These are phyloP conservation scores for Phanerochaete carnosa DNA, from an alignment of 768 basidiomycete genomes.

Conservation along the genomic window DNA sequence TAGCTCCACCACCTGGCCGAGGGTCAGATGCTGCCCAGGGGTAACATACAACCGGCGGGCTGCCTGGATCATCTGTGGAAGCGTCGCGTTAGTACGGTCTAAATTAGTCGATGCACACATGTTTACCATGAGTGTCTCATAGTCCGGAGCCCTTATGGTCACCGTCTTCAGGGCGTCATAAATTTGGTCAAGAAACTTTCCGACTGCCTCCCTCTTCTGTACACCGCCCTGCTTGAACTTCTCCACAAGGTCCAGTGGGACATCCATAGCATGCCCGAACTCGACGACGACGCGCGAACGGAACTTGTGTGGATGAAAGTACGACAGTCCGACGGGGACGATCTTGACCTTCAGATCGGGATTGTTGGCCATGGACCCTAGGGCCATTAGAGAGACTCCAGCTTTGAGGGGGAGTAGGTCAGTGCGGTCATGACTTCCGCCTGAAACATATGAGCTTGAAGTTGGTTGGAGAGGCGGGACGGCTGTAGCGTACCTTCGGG, in stretches of 20 bases:
- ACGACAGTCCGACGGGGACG: conserved; percentile 54
- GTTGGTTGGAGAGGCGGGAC: too few relatives aligned
- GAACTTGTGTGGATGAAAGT: conserved; percentile 59
- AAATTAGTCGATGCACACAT: not conserved
- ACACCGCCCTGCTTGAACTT: conserved; percentile 89
- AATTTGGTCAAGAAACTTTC: conserved; percentile 84
- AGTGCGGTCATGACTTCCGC: conserved; percentile 96
- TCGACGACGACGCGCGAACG: conserved; percentile 96
- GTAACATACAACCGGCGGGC: conserved; percentile 89
- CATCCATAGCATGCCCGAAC: conserved; percentile 87
- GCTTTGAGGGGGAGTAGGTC: conserved; percentile 96
- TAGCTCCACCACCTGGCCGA: conserved; percentile 93
- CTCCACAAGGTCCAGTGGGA: conserved; percentile 84
- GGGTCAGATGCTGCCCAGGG: conserved; percentile 87
- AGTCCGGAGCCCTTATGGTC: conserved; percentile 93
- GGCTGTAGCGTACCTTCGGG: conserved; percentile 72
- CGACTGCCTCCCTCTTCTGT: conserved; percentile 87
- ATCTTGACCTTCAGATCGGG: conserved; percentile 86
- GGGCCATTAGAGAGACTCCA: conserved; percentile 95
- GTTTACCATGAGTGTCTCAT: conserved; percentile 90
- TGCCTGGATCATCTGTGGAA: conserved; percentile 85
- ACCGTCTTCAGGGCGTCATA: conserved; percentile 95
- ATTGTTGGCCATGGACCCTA: conserved; percentile 95
- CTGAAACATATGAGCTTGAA: conserved; percentile 44
- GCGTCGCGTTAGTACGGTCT: not conserved